phyloP scores from a whole-genome alignment of 805 yeast species.

The Wickerhamiella parazyma region DNA sequence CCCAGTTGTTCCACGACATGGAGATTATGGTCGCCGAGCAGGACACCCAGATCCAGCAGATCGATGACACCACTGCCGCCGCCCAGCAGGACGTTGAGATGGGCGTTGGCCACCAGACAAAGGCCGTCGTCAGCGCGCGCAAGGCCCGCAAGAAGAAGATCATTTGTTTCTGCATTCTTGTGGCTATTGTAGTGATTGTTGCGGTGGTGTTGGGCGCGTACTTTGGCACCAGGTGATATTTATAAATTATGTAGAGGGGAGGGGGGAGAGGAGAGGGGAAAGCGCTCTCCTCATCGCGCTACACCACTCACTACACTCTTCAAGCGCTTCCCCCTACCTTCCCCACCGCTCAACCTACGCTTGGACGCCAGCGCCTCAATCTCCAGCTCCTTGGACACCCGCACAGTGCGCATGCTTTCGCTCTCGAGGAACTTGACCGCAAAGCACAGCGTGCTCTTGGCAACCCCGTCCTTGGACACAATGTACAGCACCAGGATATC shows the following conservation, averaged over 20 bases:
- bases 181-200: constrained; percentile 21
- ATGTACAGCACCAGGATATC: constrained; percentile 1
- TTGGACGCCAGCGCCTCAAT: background rate
- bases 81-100: constrained; percentile 87
- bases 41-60: constrained; percentile 71
- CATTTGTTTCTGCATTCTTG: constrained; percentile 43
- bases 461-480: background rate
- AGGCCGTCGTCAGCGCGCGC: constrained; percentile 78
- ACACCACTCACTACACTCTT: too few species aligned
- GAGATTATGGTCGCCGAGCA: constrained; percentile 93
- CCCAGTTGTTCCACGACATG: constrained; percentile 90
- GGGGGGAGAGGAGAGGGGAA: too few species aligned
- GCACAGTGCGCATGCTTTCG: background rate
- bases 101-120: constrained; percentile 86
- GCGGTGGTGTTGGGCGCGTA: constrained; percentile 14
- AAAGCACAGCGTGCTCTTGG: background rate
- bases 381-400: background rate
- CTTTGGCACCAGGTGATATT: constrained; percentile 3
- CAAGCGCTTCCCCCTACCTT: background rate
- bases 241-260: too few species aligned
- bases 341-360: background rate
- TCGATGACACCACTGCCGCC: constrained; percentile 61
- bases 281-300: too few species aligned
- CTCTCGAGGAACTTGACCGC: background rate
- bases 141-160: constrained; percentile 83